Evolutionary conservation across 2,329 filamentous ascomycete species (phyloP).

Genomic region (Graphium sp.): DNA sequence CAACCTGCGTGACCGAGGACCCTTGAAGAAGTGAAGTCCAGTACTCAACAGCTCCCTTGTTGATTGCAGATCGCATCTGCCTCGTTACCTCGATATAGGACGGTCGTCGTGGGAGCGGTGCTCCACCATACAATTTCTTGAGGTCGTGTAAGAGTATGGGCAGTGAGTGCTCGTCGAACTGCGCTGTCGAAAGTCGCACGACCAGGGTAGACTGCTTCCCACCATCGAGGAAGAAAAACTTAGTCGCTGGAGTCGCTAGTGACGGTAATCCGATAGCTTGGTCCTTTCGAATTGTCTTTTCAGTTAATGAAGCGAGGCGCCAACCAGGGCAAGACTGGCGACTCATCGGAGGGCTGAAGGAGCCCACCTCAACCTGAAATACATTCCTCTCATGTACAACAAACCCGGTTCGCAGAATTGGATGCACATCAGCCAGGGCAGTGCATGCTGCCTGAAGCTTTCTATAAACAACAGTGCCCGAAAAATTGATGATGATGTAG

Average conservation of each 20-base stretch:
- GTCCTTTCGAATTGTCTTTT: conserved; percentile 24
- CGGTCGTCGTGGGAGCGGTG: conserved; percentile 16
- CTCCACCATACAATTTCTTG: conserved; percentile 23
- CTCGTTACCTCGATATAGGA: conserved; percentile 31
- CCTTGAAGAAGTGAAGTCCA: conserved; percentile 27
- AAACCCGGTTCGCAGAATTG: conserved; percentile 37
- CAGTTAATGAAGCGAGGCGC: conserved; percentile 18
- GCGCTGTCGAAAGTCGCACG: conserved; percentile 28
- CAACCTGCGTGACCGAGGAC: conserved; percentile 26
- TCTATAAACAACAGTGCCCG: conserved; percentile 20
- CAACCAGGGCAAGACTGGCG: conserved; percentile 21
- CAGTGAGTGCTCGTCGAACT: conserved; percentile 28
- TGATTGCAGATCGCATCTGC: conserved; percentile 17
- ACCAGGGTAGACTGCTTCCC: conserved; percentile 28
- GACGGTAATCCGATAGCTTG: conserved; percentile 18
- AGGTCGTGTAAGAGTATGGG: conserved; percentile 30
- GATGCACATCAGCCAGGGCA: conserved; percentile 24
- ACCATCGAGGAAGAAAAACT: conserved; percentile 31
- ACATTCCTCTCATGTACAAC: conserved; percentile 25
- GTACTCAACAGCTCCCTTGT: conserved; percentile 21
- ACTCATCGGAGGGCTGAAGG: conserved; percentile 24
- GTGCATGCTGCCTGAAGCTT: conserved; percentile 28
- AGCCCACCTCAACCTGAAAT: conserved; percentile 28
- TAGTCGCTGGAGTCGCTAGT: conserved; percentile 26
- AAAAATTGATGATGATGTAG: conserved; percentile 30